These are phyloP conservation scores for Fusarium sp. DNA, from an alignment of 2,329 filamentous ascomycete genomes.

Conservation along the genomic window DNA sequence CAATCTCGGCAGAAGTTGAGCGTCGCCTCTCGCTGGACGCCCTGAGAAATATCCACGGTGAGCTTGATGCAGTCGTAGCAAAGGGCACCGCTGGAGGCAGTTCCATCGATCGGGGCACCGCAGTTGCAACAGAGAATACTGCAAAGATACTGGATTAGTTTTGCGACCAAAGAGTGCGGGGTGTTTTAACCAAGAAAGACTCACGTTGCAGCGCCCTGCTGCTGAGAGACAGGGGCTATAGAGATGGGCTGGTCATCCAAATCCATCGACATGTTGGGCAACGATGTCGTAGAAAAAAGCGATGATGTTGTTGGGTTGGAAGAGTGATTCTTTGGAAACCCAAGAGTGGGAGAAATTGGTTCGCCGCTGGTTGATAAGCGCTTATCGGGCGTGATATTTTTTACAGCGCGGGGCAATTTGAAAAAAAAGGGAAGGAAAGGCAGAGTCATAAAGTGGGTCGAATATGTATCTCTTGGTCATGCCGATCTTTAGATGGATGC, in stretches of 20 bases:
- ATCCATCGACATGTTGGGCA: constrained; percentile 54
- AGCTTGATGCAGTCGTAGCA: constrained; percentile 97
- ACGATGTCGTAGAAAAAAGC: constrained; percentile 25
- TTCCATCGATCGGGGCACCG: constrained; percentile 94
- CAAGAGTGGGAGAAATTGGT: constrained; percentile 48
- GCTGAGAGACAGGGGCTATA: constrained; percentile 46
- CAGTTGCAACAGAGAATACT: constrained; percentile 96
- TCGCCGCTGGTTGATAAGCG: constrained; percentile 53
- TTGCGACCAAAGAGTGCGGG: constrained; percentile 35
- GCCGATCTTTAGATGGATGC: constrained; percentile 23
- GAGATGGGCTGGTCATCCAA: constrained; percentile 55
- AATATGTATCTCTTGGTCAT: constrained; percentile 14
- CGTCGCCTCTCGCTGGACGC: constrained; percentile 88
- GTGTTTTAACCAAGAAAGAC: constrained; percentile 33
- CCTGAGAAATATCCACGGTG: constrained; percentile 90
- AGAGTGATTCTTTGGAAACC: constrained; percentile 36
- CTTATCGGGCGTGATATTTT: constrained; percentile 45
- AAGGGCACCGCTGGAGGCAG: constrained; percentile 82
- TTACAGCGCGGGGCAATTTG: constrained; percentile 39
- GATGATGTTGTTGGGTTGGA: constrained; percentile 28
- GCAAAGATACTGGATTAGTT: constrained; percentile 10
- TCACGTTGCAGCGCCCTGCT: constrained; percentile 53
- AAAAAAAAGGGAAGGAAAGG: constrained; percentile 19
- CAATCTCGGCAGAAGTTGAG: constrained; percentile 94
- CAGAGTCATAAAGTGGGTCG: constrained; percentile 27